Conservation (phyloP, 176 grass and related monocot genomes). For the Alloteropsis semialata region DNA sequence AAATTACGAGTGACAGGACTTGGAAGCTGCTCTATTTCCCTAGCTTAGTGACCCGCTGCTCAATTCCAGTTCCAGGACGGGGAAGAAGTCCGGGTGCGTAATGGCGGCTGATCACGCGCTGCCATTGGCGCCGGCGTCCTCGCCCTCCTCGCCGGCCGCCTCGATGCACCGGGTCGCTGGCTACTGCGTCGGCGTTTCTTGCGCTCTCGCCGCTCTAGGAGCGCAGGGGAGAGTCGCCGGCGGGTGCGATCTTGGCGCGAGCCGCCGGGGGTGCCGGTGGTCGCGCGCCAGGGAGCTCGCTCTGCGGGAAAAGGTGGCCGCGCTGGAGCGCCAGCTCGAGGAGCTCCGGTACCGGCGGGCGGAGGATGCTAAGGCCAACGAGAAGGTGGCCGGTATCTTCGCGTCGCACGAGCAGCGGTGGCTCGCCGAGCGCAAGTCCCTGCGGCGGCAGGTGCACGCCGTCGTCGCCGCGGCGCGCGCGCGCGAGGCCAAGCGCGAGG, state of each 20-base stretch:
- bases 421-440: slow-evolving; percentile 52
- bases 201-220: slow-evolving; percentile 54
- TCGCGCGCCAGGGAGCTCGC: slow-evolving; percentile 30
- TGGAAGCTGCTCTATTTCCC: background rate
- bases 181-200: slow-evolving; percentile 55
- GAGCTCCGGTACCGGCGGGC: slow-evolving; percentile 46
- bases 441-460: slow-evolving; percentile 63
- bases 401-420: slow-evolving; percentile 71
- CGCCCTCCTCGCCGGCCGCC: background rate
- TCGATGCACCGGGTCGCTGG: background rate
- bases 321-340: slow-evolving; percentile 33
- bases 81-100: background rate
- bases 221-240: slow-evolving; percentile 16
- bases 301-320: slow-evolving; percentile 43
- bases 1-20: background rate
- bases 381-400: slow-evolving; percentile 82
- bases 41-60: background rate
- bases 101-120: background rate
- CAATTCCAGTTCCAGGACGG: background rate
- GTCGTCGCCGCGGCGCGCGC: slow-evolving; percentile 48
- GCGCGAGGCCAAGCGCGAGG: slow-evolving; percentile 45
- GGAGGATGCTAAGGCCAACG: slow-evolving; percentile 81
- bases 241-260: slow-evolving; percentile 22
- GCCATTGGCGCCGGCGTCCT: background rate
- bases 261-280: slow-evolving; percentile 28